phyloP scores from a whole-genome alignment of 306 rosid species.

The Begonia peltatifolia region DNA sequence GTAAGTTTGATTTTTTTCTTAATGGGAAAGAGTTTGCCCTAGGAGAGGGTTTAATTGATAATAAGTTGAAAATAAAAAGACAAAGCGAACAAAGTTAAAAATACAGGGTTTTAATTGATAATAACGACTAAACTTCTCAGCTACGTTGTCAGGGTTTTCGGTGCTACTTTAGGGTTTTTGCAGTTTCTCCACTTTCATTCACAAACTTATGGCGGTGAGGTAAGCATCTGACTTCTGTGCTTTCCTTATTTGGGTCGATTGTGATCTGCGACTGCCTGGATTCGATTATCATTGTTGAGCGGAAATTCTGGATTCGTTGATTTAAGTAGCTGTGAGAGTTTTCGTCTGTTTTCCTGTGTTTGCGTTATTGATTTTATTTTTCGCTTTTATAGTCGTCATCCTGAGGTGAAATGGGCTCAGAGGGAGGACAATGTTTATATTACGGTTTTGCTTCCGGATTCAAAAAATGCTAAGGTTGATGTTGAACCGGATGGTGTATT shows the following conservation, averaged over 20 bases:
- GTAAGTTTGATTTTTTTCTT: no score
- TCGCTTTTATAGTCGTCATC: constrained; percentile 52
- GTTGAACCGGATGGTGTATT: constrained; percentile 65
- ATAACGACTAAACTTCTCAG: not conserved
- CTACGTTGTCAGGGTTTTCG: constrained; percentile 5
- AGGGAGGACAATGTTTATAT: constrained; percentile 67
- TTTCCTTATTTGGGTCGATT: not conserved
- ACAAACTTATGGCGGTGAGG: constrained; percentile 24
- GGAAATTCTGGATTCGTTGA: no score
- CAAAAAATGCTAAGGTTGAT: constrained; percentile 60
- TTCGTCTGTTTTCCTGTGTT: not conserved
- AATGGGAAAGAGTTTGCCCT: no score
- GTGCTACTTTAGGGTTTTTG: constrained; percentile 30
- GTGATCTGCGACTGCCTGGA: no score
- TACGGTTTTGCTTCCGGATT: constrained; percentile 62
- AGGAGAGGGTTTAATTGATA: no score
- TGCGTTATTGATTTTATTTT: not conserved
- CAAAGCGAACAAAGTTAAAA: no score
- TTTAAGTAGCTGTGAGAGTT: no score
- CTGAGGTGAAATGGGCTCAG: constrained; percentile 93
- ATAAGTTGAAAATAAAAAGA: no score
- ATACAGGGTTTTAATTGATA: no score
- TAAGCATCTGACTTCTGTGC: constrained; percentile 6
- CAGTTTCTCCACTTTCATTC: constrained; percentile 8
- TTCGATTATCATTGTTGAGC: no score